These are phyloP conservation scores for Psilocybe cubensis DNA, from an alignment of 768 basidiomycete genomes.

Conservation along the genomic window DNA sequence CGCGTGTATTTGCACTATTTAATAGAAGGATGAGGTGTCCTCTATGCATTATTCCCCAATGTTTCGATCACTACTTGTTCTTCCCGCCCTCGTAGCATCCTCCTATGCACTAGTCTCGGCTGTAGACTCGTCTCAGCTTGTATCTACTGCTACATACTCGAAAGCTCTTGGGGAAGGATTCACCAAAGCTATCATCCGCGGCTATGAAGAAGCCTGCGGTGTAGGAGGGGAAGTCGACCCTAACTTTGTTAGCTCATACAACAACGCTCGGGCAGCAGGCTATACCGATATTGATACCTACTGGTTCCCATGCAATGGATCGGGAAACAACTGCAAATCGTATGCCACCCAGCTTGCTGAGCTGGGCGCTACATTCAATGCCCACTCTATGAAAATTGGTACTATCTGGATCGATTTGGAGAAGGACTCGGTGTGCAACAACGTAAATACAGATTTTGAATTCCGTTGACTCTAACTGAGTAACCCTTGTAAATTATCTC, in stretches of 20 bases:
- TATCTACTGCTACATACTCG: conserved; percentile 15
- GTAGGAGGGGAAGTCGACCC: conserved; percentile 22
- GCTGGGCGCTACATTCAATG: conserved; percentile 15
- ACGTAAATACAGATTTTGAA: conserved; percentile 3
- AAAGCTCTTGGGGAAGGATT: conserved; percentile 21
- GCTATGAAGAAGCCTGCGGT: conserved; percentile 20
- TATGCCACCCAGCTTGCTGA: conserved; percentile 18
- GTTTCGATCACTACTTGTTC: conserved; percentile 13
- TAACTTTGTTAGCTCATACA: conserved; percentile 23
- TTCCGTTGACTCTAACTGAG: not conserved
- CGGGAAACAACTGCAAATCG: conserved; percentile 19
- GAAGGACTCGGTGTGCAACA: conserved; percentile 23
- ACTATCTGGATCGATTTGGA: conserved; percentile 24
- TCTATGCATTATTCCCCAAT: not conserved
- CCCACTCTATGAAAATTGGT: conserved; percentile 20
- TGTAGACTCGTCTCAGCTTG: conserved; percentile 21
- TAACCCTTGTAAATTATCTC: too few relatives aligned
- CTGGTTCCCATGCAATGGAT: conserved; percentile 25
- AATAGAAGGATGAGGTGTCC: not conserved
- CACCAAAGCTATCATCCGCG: conserved; percentile 24
- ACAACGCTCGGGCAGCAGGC: conserved; percentile 20
- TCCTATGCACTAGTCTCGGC: conserved; percentile 19
- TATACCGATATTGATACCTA: conserved; percentile 23
- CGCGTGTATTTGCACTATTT: not conserved
- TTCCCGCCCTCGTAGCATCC: conserved; percentile 12